Conservation (phyloP, 306 rosid genomes). For the Aeschynomene evenia region DNA sequence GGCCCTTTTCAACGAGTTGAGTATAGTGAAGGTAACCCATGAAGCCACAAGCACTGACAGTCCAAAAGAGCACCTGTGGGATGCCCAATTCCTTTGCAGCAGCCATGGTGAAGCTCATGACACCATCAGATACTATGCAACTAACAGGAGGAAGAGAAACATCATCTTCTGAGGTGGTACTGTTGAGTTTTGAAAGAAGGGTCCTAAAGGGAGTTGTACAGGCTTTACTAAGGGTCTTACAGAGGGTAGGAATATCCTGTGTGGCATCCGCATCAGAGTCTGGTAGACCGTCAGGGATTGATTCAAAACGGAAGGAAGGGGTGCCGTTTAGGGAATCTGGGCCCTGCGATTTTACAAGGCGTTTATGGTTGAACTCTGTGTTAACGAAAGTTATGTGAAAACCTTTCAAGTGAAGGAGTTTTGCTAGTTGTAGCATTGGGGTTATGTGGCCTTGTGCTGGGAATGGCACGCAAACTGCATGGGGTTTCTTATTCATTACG, state of each 20-base stretch:
- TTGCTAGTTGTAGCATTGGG: slow-evolving; percentile 18
- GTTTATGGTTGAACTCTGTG: slow-evolving; percentile 22
- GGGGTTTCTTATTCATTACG: background rate
- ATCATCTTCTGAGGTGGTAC: background rate
- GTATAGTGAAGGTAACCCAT: slow-evolving; percentile 3
- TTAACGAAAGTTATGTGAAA: slow-evolving; percentile 17
- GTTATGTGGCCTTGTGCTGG: slow-evolving; percentile 22
- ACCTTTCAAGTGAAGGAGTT: slow-evolving; percentile 9
- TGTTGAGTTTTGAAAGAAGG: slow-evolving; percentile 2
- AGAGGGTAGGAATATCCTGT: background rate
- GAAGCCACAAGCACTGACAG: slow-evolving; percentile 2
- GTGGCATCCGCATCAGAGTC: slow-evolving; percentile 2
- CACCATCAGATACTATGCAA: slow-evolving; percentile 1
- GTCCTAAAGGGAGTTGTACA: background rate
- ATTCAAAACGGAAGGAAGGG: slow-evolving; percentile 10
- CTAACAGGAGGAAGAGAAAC: slow-evolving; percentile 5
- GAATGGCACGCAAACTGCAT: slow-evolving; percentile 9
- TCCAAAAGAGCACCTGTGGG: background rate
- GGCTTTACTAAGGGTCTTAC: background rate
- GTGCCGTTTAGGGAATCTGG: background rate
- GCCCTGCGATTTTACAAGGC: background rate
- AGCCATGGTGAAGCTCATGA: slow-evolving; percentile 12
- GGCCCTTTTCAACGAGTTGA: background rate
- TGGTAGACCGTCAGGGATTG: slow-evolving; percentile 15
- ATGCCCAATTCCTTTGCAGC: slow-evolving; percentile 1